A percentile compares a stretch with the other conserved stretches of the same genome.
Conservation (phyloP, 202 grass and related monocot genomes). For the Elaeis oleifera region DNA sequence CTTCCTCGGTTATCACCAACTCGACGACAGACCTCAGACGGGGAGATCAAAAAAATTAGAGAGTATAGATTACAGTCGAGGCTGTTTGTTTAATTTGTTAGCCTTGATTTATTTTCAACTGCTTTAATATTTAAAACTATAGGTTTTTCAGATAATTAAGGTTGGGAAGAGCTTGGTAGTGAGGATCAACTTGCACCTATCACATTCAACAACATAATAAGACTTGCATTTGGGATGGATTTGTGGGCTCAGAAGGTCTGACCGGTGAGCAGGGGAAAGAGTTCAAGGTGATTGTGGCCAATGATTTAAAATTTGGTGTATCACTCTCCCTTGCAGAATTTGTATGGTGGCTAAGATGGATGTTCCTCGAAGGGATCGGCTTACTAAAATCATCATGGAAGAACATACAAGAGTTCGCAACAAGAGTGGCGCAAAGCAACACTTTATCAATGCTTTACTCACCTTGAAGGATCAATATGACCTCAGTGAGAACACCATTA, state of each 20-base stretch:
- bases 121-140: not conserved
- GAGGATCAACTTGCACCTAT: constrained; percentile 63
- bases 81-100: too few species aligned
- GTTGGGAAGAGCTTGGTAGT: constrained; percentile 48
- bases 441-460: constrained; percentile 88
- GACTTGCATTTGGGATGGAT: constrained; percentile 93
- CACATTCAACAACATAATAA: constrained; percentile 98
- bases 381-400: constrained; percentile 89
- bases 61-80: too few species aligned
- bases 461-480: constrained; percentile 80
- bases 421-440: constrained; percentile 75
- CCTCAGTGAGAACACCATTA: constrained; percentile 82
- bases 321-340: constrained; percentile 83
- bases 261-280: constrained; percentile 73
- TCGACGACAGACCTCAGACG: too few species aligned
- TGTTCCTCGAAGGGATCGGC: constrained; percentile 58
- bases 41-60: too few species aligned
- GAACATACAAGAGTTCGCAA: constrained; percentile 68
- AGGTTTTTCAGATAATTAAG: constrained; percentile 35
- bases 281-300: constrained; percentile 85
- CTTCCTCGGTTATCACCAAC: too few species aligned
- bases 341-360: constrained; percentile 82
- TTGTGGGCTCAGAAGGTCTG: constrained; percentile 64
- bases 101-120: too few species aligned
- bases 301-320: constrained; percentile 77